phyloP scores from a whole-genome alignment of 2,329 filamentous ascomycete genomes.

The Pseudogymnoascus sp. region DNA sequence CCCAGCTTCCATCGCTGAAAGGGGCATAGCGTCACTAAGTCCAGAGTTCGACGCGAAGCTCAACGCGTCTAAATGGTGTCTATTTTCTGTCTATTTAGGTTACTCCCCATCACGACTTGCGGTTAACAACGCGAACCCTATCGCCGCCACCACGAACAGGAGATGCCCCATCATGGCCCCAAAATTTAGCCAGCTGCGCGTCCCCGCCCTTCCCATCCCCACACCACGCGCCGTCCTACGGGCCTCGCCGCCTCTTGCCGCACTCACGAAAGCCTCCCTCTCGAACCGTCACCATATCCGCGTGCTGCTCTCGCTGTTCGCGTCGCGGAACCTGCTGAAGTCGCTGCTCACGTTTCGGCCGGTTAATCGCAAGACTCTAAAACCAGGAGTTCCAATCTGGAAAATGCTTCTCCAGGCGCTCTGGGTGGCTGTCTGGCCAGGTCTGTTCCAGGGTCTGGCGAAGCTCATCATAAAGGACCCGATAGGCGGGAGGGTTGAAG shows the following conservation, averaged over 20 bases:
- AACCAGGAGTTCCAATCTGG: constrained; percentile 9
- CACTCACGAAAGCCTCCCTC: constrained; percentile 2
- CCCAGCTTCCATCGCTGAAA: background rate
- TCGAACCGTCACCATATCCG: constrained; percentile 3
- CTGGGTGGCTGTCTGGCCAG: constrained; percentile 27
- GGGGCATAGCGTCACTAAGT: background rate
- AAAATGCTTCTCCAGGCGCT: constrained; percentile 9
- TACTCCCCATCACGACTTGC: background rate
- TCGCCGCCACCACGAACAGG: background rate
- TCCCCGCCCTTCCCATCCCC: background rate
- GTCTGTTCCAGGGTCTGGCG: constrained; percentile 41
- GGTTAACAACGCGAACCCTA: background rate
- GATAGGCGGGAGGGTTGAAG: constrained; percentile 47
- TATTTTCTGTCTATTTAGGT: background rate
- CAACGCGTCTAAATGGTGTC: background rate
- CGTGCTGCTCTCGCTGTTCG: constrained; percentile 2
- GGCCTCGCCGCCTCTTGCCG: background rate
- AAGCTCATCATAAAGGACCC: constrained; percentile 43
- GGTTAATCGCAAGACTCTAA: background rate
- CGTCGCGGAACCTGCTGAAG: constrained; percentile 1
- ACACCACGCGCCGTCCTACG: constrained; percentile 1
- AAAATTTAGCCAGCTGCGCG: background rate
- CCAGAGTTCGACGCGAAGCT: background rate
- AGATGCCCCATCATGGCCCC: background rate
- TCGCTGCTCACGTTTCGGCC: constrained; percentile 6